Evolutionary conservation across 192 early-diverging fungal genomes (phyloP), one percentile per base, ranked within the genome.

Genomic region (Diversispora eburnea): DNA sequence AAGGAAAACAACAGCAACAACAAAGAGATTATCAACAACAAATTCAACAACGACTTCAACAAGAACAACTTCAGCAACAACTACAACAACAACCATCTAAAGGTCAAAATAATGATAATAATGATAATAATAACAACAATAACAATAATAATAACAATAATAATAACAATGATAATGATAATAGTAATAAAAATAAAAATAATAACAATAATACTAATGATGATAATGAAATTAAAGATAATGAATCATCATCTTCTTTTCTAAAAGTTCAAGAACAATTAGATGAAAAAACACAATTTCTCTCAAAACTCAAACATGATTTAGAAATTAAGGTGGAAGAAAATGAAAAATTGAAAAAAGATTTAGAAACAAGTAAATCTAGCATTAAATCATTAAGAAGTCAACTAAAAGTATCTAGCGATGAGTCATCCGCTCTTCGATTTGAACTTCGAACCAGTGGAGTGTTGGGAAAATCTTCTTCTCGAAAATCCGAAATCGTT

Each of bases 281-380:
- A 17, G 42, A 15, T 5, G 61, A 20, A 3, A 8, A n/a, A 45
- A 15, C 41, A 19, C 0, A 9, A 9, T 33, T 45, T 19, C n/a
- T 45, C n/a, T n/a, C 6, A 45, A 63, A 45, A 43, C n/a, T n/a
- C 15, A 43, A 46, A 19, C 9, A 3, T 17, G 61, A 63, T 2
- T 17, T 43, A 41, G 41, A 63, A 0, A 43, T 8, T 43, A 63
- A 45, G 19, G n/a, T 45, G 7, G 39, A 63, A 42, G 61, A 63
- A 1, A 63, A n/a, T 63, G 15, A 46, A 15, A 63, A 63, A 8
- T 43, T 63, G 43, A 63, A 43, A 43, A 63, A 63, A 45, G 61
- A 63, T 4, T 9, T 63, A 43, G 61, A 63, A 45, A 13, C 61
- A 63, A 45, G n/a, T 19, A 63, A 63, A n/a, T 45, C 17, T 43